Evolutionary conservation across 768 basidiomycete species (phyloP).

Genomic region (Phlegmacium glaucopus): DNA sequence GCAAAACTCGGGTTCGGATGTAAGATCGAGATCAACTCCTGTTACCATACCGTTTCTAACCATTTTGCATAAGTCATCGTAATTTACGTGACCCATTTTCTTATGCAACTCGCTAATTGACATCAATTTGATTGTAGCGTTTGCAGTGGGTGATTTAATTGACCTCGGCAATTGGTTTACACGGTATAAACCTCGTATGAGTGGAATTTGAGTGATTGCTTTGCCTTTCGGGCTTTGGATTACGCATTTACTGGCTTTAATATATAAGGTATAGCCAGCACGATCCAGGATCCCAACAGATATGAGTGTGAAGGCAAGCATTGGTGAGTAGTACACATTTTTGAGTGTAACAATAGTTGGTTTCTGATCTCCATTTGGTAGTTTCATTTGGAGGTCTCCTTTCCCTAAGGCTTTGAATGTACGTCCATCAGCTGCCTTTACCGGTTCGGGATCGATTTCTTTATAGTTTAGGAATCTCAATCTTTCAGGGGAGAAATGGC

Average conservation of each 20-base stretch:
- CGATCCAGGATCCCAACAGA: constrained; percentile 13
- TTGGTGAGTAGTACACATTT: too few relatives aligned
- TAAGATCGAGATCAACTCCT: not conserved
- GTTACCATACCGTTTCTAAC: not conserved
- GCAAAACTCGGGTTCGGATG: not conserved
- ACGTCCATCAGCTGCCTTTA: too few relatives aligned
- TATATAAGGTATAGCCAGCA: constrained; percentile 11
- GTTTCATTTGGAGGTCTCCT: not conserved
- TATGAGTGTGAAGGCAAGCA: too few relatives aligned
- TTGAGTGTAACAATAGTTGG: not conserved
- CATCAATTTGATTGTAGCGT: not conserved
- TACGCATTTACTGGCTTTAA: constrained; percentile 3
- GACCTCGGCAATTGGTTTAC: constrained; percentile 3
- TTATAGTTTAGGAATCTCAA: constrained; percentile 9
- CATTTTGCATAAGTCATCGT: not conserved
- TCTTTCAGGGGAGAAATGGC: constrained; percentile 30
- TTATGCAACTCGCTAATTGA: not conserved
- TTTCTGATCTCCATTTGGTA: not conserved
- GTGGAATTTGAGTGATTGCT: constrained; percentile 19
- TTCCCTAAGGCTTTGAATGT: not conserved
- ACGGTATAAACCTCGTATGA: constrained; percentile 23
- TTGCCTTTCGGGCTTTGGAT: constrained; percentile 12
- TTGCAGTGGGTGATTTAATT: not conserved
- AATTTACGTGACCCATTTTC: not conserved
- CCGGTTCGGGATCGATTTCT: not conserved